Conservation (phyloP, 164 flowering plant species). For the Vitis cinerea region DNA sequence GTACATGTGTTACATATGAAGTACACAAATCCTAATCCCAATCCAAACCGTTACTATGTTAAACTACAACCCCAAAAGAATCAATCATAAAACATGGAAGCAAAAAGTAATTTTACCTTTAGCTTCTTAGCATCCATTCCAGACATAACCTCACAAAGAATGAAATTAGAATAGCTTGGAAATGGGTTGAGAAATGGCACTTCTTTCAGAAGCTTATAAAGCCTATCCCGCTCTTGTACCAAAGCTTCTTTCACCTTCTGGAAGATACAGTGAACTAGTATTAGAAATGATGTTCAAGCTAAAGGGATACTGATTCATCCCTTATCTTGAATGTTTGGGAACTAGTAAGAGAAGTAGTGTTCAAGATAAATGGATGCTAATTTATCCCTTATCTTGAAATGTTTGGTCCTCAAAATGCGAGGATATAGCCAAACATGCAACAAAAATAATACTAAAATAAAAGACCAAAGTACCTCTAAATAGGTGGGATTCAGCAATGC, state of each 20-base stretch:
- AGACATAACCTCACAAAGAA: constrained; percentile 82
- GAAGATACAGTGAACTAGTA: constrained; percentile 15
- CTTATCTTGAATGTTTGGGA: neutral
- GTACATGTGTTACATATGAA: no score
- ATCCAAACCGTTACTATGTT: no score
- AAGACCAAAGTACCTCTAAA: constrained; percentile 61
- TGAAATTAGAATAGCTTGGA: constrained; percentile 94
- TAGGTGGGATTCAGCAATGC: constrained; percentile 85
- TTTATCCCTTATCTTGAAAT: no score
- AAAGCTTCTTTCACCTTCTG: constrained; percentile 85
- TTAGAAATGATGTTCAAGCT: constrained; percentile 13
- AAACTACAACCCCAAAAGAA: no score
- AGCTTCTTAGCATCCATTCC: constrained; percentile 91
- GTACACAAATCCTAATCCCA: no score
- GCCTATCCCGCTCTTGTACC: constrained; percentile 80
- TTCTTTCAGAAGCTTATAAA: constrained; percentile 65
- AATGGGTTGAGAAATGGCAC: constrained; percentile 83
- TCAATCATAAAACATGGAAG: no score
- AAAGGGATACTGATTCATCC: neutral
- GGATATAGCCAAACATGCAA: neutral
- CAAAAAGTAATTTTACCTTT: constrained; percentile 53
- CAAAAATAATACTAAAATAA: neutral
- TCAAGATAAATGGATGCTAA: no score
- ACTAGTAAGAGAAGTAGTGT: no score
- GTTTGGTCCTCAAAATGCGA: no score